A percentile compares a stretch with the other conserved stretches of the same genome.
Conservation (phyloP, 78 protist species). For the Pigoraptor vietnamica region DNA sequence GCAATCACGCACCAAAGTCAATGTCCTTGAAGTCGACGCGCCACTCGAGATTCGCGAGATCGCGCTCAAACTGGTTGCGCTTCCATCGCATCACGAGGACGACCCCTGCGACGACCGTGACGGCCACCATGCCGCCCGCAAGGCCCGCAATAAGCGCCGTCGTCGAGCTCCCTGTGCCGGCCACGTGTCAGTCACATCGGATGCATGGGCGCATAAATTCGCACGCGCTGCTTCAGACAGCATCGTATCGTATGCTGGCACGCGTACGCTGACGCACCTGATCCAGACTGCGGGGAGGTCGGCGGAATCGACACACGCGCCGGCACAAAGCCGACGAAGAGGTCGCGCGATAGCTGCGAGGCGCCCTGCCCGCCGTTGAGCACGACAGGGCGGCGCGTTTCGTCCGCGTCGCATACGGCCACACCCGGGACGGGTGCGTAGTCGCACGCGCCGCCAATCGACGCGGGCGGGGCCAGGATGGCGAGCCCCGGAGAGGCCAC, state of each 20-base stretch:
- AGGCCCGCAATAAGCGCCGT: background rate
- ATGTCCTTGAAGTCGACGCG: background rate
- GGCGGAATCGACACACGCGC: too few relatives aligned
- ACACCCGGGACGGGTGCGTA: background rate
- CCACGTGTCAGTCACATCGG: background rate
- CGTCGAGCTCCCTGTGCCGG: background rate
- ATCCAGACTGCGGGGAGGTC: too few relatives aligned
- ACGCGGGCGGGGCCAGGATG: background rate
- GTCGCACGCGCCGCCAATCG: background rate
- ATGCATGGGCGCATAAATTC: background rate
- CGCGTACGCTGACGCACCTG: too few relatives aligned
- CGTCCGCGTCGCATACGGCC: background rate
- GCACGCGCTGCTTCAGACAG: background rate
- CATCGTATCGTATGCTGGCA: too few relatives aligned
- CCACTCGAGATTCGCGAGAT: background rate
- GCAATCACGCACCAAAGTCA: background rate
- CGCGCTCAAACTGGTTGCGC: background rate
- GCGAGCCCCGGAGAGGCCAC: background rate
- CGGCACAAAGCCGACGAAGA: background rate
- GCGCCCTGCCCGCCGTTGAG: background rate
- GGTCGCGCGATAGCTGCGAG: background rate
- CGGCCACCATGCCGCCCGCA: background rate
- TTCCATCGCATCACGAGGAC: background rate
- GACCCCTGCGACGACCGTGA: background rate
- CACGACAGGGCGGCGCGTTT: background rate